Evolutionary conservation across 2,329 filamentous ascomycete species (phyloP).

Genomic region (Pyricularia sp.): DNA sequence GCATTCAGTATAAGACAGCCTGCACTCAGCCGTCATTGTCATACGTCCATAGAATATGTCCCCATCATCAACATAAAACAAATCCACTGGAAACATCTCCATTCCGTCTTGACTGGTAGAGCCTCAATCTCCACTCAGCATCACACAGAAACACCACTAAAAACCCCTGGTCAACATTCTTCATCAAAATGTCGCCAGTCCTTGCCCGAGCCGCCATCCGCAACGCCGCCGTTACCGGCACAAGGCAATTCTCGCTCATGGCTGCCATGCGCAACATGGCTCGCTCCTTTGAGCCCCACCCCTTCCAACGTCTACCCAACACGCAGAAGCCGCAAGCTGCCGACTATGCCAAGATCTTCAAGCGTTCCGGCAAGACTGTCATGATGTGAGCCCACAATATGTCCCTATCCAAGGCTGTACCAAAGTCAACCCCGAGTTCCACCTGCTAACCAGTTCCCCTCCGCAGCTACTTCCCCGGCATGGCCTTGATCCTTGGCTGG

Average conservation of each 20-base stretch:
- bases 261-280: conserved; percentile 21
- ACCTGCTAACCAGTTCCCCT: conserved; percentile 3
- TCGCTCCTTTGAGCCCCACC: conserved; percentile 23
- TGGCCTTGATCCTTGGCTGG: conserved; percentile 24
- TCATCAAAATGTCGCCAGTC: conserved; percentile 20
- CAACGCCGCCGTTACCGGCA: conserved; percentile 13
- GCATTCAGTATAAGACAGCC: not conserved
- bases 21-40: not conserved
- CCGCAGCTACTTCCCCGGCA: conserved; percentile 21
- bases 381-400: conserved; percentile 20
- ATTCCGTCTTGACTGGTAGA: not conserved
- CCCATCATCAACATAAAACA: conserved; percentile 1
- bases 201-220: conserved; percentile 20
- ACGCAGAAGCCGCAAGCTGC: conserved; percentile 15
- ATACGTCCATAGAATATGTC: not conserved
- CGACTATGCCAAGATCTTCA: conserved; percentile 24
- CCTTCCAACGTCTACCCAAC: conserved; percentile 22
- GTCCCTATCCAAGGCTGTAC: not conserved
- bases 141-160: not conserved
- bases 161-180: not conserved
- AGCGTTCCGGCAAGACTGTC: conserved; percentile 16
- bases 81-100: conserved; percentile 4
- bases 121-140: not conserved
- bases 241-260: conserved; percentile 23
- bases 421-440: not conserved